Evolutionary conservation across 2,329 filamentous ascomycete genomes (phyloP).

Genomic region (Colletotrichum tabaci): DNA sequence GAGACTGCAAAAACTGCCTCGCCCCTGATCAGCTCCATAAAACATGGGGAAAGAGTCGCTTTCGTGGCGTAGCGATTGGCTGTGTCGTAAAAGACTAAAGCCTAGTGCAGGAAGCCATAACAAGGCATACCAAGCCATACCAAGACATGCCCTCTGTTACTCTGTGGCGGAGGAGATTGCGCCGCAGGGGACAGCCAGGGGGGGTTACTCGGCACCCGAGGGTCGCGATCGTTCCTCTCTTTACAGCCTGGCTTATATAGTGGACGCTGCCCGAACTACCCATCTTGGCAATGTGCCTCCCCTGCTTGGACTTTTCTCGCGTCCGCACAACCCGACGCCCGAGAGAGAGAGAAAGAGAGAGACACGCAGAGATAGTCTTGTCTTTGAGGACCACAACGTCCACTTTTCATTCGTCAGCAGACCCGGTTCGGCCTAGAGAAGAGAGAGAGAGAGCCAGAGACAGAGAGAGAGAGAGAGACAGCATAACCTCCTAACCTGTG

Average conservation of each 20-base stretch:
- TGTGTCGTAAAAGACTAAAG: conserved; percentile 21
- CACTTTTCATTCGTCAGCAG: background rate
- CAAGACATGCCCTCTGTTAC: background rate
- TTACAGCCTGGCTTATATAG: conserved; percentile 25
- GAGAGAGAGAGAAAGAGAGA: background rate
- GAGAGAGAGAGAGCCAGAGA: too few relatives aligned
- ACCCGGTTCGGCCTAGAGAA: background rate
- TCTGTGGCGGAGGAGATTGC: background rate
- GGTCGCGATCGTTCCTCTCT: conserved; percentile 6
- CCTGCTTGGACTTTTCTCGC: conserved; percentile 12
- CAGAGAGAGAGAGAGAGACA: too few relatives aligned
- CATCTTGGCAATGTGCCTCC: conserved; percentile 19
- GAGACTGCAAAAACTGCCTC: conserved; percentile 4
- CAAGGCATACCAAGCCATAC: too few relatives aligned
- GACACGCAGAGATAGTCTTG: background rate
- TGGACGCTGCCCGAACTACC: conserved; percentile 17
- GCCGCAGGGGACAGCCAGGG: conserved; percentile 16
- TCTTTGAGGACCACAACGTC: conserved; percentile 1
- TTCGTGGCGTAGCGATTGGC: background rate
- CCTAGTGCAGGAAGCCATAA: background rate
- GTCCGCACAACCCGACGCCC: conserved; percentile 27
- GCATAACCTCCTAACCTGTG: too few relatives aligned
- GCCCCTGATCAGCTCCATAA: background rate
- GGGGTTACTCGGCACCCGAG: conserved; percentile 5
- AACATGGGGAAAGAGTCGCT: background rate